phyloP scores from a whole-genome alignment of 2,329 filamentous ascomycete genomes.

The Trichoderma koningii region DNA sequence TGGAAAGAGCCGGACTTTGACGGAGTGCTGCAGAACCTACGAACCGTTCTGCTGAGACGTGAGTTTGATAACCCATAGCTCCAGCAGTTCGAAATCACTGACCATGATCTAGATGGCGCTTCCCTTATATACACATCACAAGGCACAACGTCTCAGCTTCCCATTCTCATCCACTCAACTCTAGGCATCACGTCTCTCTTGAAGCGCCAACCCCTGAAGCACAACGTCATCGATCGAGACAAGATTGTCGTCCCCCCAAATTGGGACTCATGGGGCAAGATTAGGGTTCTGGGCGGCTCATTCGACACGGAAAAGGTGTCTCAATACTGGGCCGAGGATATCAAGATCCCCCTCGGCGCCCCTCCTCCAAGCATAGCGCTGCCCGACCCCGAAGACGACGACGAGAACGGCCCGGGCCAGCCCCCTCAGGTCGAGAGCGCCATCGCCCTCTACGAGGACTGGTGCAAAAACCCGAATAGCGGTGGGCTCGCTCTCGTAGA shows the following conservation, averaged over 20 bases:
- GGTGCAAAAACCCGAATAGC: conserved; percentile 73
- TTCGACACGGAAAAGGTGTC: conserved; percentile 90
- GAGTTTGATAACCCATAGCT: conserved; percentile 40
- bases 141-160: conserved; percentile 73
- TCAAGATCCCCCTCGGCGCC: conserved; percentile 57
- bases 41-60: conserved; percentile 87
- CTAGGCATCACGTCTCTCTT: conserved; percentile 83
- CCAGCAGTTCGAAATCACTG: background rate
- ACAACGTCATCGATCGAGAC: conserved; percentile 90
- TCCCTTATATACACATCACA: conserved; percentile 84
- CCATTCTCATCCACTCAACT: conserved; percentile 79
- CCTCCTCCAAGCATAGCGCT: conserved; percentile 33
- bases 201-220: conserved; percentile 76
- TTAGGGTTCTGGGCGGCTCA: conserved; percentile 83
- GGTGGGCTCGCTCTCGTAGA: conserved; percentile 52
- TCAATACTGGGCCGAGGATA: conserved; percentile 81
- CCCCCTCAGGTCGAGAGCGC: conserved; percentile 54
- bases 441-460: conserved; percentile 74
- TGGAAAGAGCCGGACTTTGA: conserved; percentile 99
- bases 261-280: conserved; percentile 99
- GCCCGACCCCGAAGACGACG: conserved; percentile 32
- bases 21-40: conserved; percentile 87
- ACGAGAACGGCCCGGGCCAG: conserved; percentile 11
- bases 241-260: conserved; percentile 94
- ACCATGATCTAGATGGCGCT: conserved; percentile 64